Base-by-base conservation (phyloP, 2,329 filamentous ascomycete species). In the Verticillium isaacii region DNA sequence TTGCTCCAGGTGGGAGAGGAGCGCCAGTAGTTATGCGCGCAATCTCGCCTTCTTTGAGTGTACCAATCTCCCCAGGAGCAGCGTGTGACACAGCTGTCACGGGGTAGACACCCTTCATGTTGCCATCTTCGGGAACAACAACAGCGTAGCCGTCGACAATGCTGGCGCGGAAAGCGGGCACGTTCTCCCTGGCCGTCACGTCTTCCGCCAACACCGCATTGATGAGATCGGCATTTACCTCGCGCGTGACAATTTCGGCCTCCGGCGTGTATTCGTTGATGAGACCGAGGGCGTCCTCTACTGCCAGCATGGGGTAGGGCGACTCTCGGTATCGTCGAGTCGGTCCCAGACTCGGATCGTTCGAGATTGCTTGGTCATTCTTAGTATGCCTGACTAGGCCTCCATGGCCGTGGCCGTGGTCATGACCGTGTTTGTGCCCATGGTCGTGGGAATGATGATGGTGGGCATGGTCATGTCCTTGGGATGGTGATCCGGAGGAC, bases 131-230 rank as follows among this genome's bases (percentile, higher is more conserved):
- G 60, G 84, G 82, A 6, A 86, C 89, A 41, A 93, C 87, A 0
- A 96, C 85, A 2, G 95, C 95, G 71, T 99, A 99, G 1, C 95
- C 95, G 73, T 99, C 95, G 0, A 99, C 95, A 50, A 97, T 98
- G 71, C 94, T 98, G 19, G 95, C 95, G 62, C 93, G 83, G 76
- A 96, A 99, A 0, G 94, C 95, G 0, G 95, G 95, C 0, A 99
- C 95, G 8, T 89, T 86, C 72, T 97, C 94, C 4, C 78, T 77
- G 0, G 95, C 92, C 45, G 81, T 85, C 29, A 99, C 89, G 67
- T 96, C 90, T 71, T 93, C 87, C 0, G 94, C 93, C 1, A 99
- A 79, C 0, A 98, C 89, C 9, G 84, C 86, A 8, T 92, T 92
- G 1, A 94, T 85, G 0, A 98, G 78, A 2, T 77, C 76, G 37